A percentile compares a stretch with the other conserved stretches of the same genome.
These are phyloP conservation scores for Flueggea neowawraea DNA, from an alignment of 441 rosid genomes.

Conservation along the genomic window DNA sequence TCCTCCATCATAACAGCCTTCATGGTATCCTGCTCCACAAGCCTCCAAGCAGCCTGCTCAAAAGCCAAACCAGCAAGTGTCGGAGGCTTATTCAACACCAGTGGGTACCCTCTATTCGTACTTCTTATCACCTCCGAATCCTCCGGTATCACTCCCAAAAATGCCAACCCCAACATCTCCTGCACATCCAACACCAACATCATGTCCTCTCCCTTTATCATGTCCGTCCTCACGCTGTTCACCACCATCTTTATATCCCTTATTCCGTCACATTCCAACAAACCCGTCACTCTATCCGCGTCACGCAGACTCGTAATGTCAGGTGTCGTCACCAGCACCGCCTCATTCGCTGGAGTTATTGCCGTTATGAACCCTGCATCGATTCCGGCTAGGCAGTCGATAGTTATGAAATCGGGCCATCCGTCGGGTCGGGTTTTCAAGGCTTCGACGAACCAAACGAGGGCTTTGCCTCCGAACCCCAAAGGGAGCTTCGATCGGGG, in stretches of 20 bases:
- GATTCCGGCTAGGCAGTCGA: conserved; percentile 93
- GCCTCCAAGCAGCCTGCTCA: conserved; percentile 99
- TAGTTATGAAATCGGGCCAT: conserved; percentile 71
- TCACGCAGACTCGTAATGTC: conserved; percentile 87
- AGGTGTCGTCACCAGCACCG: conserved; percentile 83
- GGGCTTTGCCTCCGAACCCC: conserved; percentile 89
- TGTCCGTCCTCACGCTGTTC: conserved; percentile 87
- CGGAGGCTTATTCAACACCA: conserved; percentile 87
- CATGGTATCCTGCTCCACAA: conserved; percentile 96
- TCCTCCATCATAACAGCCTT: conserved; percentile 94
- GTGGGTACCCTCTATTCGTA: conserved; percentile 86
- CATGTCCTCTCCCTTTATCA: conserved; percentile 99
- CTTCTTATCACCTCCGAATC: conserved; percentile 94
- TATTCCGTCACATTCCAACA: conserved; percentile 89
- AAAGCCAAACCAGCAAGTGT: conserved; percentile 96
- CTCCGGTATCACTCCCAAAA: conserved; percentile 90
- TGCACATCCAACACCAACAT: conserved; percentile 96
- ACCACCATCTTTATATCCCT: conserved; percentile 93
- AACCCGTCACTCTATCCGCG: conserved; percentile 84
- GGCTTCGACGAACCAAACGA: conserved; percentile 87
- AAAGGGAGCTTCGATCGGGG: conserved; percentile 85
- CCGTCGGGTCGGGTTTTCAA: conserved; percentile 68
- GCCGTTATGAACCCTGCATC: conserved; percentile 97
- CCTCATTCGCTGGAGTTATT: conserved; percentile 91
- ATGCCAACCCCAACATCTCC: conserved; percentile 84